A percentile compares a stretch with the other conserved stretches of the same genome.
These are phyloP conservation scores for Arthrobotrys musiformis DNA, from an alignment of 2,329 filamentous ascomycete species.

Conservation along the genomic window DNA sequence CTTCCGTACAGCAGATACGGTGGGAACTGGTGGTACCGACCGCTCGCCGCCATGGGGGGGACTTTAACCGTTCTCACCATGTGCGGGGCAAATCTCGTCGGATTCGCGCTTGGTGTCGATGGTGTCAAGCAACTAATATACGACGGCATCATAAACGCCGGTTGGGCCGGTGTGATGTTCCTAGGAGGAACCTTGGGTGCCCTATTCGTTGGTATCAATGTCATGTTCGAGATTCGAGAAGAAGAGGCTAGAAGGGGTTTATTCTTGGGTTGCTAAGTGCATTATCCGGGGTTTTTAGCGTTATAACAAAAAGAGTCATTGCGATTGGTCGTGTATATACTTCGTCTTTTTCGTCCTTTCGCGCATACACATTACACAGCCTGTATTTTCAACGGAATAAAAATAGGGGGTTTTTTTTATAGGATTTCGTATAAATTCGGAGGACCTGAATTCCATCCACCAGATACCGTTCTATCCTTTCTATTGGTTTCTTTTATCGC, in stretches of 20 bases:
- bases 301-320: not conserved
- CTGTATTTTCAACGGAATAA: not conserved
- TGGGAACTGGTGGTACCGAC: conserved; percentile 77
- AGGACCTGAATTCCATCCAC: not conserved
- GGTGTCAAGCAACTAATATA: conserved; percentile 72
- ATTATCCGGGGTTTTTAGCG: not conserved
- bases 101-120: conserved; percentile 91
- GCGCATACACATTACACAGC: not conserved
- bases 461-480: not conserved
- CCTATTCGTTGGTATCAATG: conserved; percentile 84
- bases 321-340: conserved; percentile 21
- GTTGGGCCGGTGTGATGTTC: conserved; percentile 73
- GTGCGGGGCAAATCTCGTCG: conserved; percentile 93
- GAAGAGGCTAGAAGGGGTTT: conserved; percentile 84
- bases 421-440: not conserved
- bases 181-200: conserved; percentile 75
- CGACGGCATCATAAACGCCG: conserved; percentile 52
- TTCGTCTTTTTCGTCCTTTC: not conserved
- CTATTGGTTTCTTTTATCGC: not conserved
- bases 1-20: conserved; percentile 80
- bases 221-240: conserved; percentile 97
- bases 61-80: conserved; percentile 91
- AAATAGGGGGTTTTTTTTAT: not conserved
- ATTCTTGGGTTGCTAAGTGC: conserved; percentile 48
- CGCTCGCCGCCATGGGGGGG: conserved; percentile 81